Evolutionary conservation across 495 filamentous ascomycete species (phyloP), one percentile per base, ranked within the genome.

Genomic region (Thozetella sp.): DNA sequence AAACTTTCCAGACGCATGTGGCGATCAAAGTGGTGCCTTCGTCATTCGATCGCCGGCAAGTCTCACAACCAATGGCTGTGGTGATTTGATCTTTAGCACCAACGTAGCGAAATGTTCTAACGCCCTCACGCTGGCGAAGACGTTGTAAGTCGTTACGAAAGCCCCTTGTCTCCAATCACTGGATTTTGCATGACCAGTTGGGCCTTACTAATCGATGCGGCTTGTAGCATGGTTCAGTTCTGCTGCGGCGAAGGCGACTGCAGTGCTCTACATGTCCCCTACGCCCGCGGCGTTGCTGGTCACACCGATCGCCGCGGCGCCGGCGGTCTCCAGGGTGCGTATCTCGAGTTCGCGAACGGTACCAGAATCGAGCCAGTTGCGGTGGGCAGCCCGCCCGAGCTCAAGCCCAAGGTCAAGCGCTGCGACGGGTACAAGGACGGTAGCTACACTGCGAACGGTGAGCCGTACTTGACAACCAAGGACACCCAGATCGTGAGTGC

Each of bases 181-280:
- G n/a, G n/a, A n/a, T n/a, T n/a, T n/a, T n/a, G n/a, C n/a, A n/a
- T n/a, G n/a, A n/a, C n/a, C n/a, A n/a, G n/a, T n/a, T n/a, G n/a
- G n/a, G n/a, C n/a, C n/a, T n/a, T n/a, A n/a, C n/a, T n/a, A n/a
- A n/a, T n/a, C n/a, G n/a, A n/a, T n/a, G n/a, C n/a, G n/a, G n/a
- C n/a, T n/a, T n/a, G n/a, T n/a, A n/a, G n/a, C 53, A 55, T 55
- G 53, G 53, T 55, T 3, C 53, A 55, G 25, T 55, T 20, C 53
- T 55, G 53, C 53, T 55, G 53, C 53, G 53, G 53, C 26, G 19
- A 19, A 9, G 53, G 20, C 53, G 53, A 55, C 17, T 55, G 53
- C 53, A 19, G 22, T 6, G 22, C 22, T n/a, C 53, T 34, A 3
- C 25, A 30, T 13, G 23, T 55, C 3, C 53, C 53, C 53, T 34